Evolutionary conservation across 2,329 filamentous ascomycete species (phyloP), one percentile per base, ranked within the genome.

Genomic region (Elsinoe necatrix): DNA sequence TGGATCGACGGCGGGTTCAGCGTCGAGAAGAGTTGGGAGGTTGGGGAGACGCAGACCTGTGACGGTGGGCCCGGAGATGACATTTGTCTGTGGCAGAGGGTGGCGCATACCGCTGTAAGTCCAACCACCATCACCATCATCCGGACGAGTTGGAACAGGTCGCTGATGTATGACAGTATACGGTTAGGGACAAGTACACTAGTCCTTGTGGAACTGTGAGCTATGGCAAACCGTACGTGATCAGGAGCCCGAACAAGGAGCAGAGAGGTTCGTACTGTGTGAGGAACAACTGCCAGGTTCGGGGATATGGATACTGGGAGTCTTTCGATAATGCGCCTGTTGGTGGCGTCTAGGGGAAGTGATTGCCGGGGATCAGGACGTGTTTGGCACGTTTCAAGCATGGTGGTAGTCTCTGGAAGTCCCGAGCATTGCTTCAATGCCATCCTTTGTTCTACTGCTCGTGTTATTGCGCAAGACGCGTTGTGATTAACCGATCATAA

Each of bases 51-150:
- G 41, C 41, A 45, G 41, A 45, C 41, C 20, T 45, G 41, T 25
- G 41, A 45, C 25, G 41, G 41, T 23, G 41, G 41, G 20, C 41
- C 41, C 6, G 41, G 41, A 20, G 41, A 45, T 27, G 25, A 45
- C n/a, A n/a, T 45, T 25, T 45, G 41, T 45, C 25, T 45, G 41
- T 45, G 41, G 41, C 41, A 45, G 41, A 45, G 41, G 21, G 41
- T 45, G 21, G 9, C 8, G 41, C 41, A 45, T 45, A 45, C 41
- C 11, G 41, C 41, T 23, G 41, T 45, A n/a, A 23, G 41, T 45
- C n/a, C n/a, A n/a, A n/a, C n/a, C n/a, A n/a, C n/a, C n/a, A n/a
- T n/a, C n/a, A n/a, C n/a, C n/a, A n/a, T n/a, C n/a, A n/a, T n/a
- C n/a, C n/a, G n/a, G n/a, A n/a, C n/a, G n/a, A n/a, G n/a, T n/a